Evolutionary conservation across 2,329 filamentous ascomycete genomes (phyloP).

Genomic region (Microcyclosporella mali): DNA sequence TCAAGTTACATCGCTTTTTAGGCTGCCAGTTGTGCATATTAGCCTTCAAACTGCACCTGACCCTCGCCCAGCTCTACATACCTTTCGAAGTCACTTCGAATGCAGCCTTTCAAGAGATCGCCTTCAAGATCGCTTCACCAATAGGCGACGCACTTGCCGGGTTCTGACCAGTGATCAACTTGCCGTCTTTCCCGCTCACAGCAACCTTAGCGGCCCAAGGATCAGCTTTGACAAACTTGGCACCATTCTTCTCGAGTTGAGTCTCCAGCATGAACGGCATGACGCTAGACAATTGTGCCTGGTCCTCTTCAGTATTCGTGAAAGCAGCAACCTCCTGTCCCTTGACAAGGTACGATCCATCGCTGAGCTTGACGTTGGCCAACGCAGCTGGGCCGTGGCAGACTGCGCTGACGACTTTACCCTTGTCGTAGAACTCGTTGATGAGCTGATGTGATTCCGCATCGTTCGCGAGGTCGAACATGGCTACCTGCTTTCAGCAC

Average conservation of each 20-base stretch:
- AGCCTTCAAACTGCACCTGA: too few species aligned
- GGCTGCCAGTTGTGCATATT: too few species aligned
- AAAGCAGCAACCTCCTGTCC: slow-evolving; percentile 57
- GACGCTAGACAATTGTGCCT: slow-evolving; percentile 31
- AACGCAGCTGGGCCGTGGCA: slow-evolving; percentile 64
- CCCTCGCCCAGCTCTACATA: too few species aligned
- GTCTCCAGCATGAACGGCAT: slow-evolving; percentile 60
- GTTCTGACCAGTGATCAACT: slow-evolving; percentile 46
- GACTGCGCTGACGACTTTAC: slow-evolving; percentile 60
- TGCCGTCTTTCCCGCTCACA: slow-evolving; percentile 25
- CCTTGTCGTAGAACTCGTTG: slow-evolving; percentile 53
- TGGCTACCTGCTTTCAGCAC: slow-evolving; percentile 33
- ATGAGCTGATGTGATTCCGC: slow-evolving; percentile 52
- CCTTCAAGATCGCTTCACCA: slow-evolving; percentile 35
- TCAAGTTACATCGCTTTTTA: too few species aligned
- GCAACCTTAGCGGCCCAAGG: slow-evolving; percentile 43
- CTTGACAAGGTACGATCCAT: slow-evolving; percentile 49
- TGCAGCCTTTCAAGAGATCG: too few species aligned
- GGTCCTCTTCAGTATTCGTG: slow-evolving; percentile 52
- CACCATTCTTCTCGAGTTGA: slow-evolving; percentile 48
- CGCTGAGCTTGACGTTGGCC: slow-evolving; percentile 48
- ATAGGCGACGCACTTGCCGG: slow-evolving; percentile 40
- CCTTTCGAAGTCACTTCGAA: too few species aligned
- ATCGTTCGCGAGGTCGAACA: slow-evolving; percentile 60
- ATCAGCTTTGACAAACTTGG: slow-evolving; percentile 52